phyloP scores from a whole-genome alignment of 1,284 basidiomycete species.

The Spongispora temasekensis region DNA sequence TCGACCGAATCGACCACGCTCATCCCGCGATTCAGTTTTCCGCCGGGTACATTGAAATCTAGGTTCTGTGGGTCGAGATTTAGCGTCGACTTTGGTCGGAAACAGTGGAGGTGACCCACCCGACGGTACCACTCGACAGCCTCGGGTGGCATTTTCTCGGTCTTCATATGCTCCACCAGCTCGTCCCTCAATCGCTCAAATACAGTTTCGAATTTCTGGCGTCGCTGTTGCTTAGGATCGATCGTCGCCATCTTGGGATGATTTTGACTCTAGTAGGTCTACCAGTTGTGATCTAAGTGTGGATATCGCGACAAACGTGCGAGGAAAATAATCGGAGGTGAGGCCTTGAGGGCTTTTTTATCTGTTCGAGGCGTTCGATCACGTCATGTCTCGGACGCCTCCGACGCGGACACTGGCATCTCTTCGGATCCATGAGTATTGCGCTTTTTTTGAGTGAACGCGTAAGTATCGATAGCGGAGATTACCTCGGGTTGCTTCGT shows the following conservation, averaged over 20 bases:
- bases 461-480: too few species aligned
- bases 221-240: constrained; percentile 28
- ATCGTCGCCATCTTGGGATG: constrained; percentile 12
- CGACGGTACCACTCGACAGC: constrained; percentile 64
- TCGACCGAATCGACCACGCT: constrained; percentile 93
- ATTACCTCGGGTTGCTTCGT: too few species aligned
- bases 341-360: too few species aligned
- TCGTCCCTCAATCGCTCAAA: constrained; percentile 35
- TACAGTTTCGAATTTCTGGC: constrained; percentile 31
- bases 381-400: too few species aligned
- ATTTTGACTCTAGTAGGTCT: background rate
- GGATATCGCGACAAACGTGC: too few species aligned
- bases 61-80: constrained; percentile 63
- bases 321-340: too few species aligned
- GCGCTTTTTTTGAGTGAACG: too few species aligned
- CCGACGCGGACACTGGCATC: too few species aligned
- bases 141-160: constrained; percentile 60
- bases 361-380: too few species aligned
- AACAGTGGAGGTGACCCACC: constrained; percentile 37
- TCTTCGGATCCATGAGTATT: too few species aligned
- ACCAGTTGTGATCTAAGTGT: too few species aligned
- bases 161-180: constrained; percentile 48
- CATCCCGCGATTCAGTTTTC: constrained; percentile 96
- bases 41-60: constrained; percentile 94
- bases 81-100: too few species aligned